These are phyloP conservation scores for Neospora caninum DNA, from an alignment of 169 alveolate species.

Conservation along the genomic window DNA sequence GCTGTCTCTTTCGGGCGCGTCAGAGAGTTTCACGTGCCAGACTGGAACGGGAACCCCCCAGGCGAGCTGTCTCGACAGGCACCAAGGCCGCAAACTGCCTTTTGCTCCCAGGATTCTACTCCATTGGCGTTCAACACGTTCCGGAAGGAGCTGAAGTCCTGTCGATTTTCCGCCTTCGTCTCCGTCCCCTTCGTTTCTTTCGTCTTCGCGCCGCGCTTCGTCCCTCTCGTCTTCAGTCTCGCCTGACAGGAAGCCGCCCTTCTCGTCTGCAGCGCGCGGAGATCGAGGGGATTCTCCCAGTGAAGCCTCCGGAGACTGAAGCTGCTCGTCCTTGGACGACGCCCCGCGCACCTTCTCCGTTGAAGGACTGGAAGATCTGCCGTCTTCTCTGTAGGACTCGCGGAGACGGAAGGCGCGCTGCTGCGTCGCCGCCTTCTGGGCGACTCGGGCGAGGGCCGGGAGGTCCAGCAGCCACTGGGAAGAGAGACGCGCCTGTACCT, in stretches of 20 bases:
- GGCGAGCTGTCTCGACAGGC: slow-evolving; percentile 97
- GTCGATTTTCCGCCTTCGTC: background rate
- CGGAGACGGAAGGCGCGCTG: background rate
- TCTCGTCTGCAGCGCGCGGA: too few relatives aligned
- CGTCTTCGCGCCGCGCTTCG: background rate
- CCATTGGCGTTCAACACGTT: background rate
- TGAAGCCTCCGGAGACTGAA: background rate
- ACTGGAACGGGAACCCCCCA: slow-evolving; percentile 99
- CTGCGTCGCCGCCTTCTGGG: background rate
- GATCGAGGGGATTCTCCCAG: background rate
- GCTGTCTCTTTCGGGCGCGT: background rate
- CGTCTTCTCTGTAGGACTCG: too few relatives aligned
- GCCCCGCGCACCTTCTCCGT: too few relatives aligned
- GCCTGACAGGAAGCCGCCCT: too few relatives aligned
- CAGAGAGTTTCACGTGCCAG: slow-evolving; percentile 76
- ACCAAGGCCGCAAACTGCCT: slow-evolving; percentile 95
- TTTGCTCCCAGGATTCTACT: background rate
- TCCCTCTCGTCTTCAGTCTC: background rate
- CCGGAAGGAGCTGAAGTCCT: background rate
- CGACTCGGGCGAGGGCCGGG: background rate
- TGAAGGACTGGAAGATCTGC: too few relatives aligned
- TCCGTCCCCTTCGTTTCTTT: background rate
- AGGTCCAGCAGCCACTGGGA: slow-evolving; percentile 18
- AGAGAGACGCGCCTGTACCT: background rate
- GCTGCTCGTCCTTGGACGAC: too few relatives aligned